Evolutionary conservation across 768 basidiomycete species (phyloP).

Genomic region (Inosperma sp.): DNA sequence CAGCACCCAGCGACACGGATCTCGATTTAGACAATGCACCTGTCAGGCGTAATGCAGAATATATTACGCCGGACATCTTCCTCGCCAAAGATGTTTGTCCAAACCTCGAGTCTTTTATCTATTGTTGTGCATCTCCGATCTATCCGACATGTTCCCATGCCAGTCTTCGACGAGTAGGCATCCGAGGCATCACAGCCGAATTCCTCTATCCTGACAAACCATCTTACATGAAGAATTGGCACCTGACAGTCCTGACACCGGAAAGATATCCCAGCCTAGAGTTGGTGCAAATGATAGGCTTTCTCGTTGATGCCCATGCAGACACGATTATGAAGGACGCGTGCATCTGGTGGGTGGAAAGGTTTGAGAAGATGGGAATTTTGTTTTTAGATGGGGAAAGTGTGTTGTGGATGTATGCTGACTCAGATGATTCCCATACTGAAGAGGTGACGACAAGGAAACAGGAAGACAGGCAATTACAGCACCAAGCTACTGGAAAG

Average conservation of each 20-base stretch:
- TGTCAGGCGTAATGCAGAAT: constrained; percentile 24
- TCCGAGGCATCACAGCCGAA: constrained; percentile 40
- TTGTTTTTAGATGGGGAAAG: constrained; percentile 53
- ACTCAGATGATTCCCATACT: constrained; percentile 20
- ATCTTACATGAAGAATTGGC: constrained; percentile 32
- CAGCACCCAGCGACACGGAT: constrained; percentile 34
- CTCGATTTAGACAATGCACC: constrained; percentile 27
- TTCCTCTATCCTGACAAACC: constrained; percentile 42
- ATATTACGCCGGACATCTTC: constrained; percentile 41
- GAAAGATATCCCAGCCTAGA: constrained; percentile 43
- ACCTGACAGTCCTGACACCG: constrained; percentile 40
- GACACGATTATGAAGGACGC: constrained; percentile 43
- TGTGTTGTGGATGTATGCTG: constrained; percentile 46
- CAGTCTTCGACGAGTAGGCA: constrained; percentile 43
- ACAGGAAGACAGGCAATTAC: constrained; percentile 11
- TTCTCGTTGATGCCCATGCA: constrained; percentile 42
- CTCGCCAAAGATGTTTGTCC: constrained; percentile 40
- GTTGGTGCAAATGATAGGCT: constrained; percentile 44
- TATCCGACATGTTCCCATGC: constrained; percentile 28
- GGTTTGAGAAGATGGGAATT: constrained; percentile 45
- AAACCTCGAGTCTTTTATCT: constrained; percentile 41
- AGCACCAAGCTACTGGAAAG: background rate
- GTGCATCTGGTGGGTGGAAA: constrained; percentile 53
- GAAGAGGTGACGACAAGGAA: constrained; percentile 45
- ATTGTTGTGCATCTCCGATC: constrained; percentile 34